Percentiles rank a stretch among this genome's conserved stretches.
Conservation (phyloP, 1,284 basidiomycete species). For the Xerocomus minutiporus region DNA sequence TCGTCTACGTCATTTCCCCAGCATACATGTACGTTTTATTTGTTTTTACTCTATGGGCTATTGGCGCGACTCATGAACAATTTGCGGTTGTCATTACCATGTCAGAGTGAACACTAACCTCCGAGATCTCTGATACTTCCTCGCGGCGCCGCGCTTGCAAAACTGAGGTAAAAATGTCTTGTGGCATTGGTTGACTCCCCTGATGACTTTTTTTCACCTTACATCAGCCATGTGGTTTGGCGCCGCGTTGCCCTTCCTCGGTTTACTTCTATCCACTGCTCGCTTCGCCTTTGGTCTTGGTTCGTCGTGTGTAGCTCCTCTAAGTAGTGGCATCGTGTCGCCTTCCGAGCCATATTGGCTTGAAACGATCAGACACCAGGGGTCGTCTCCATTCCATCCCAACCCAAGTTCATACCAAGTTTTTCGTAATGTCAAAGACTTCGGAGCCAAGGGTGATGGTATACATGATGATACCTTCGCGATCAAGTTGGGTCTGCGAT, state of each 20-base stretch:
- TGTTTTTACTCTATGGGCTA: no score
- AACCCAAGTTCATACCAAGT: conserved; percentile 58
- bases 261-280: background rate
- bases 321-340: conserved; percentile 16
- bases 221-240: background rate
- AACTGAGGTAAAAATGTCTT: background rate
- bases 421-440: conserved; percentile 41
- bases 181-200: background rate
- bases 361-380: conserved; percentile 47
- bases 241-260: background rate
- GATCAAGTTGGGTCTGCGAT: conserved; percentile 19
- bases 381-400: conserved; percentile 55
- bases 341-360: conserved; percentile 58
- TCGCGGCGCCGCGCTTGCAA: background rate
- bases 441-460: conserved; percentile 30
- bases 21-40: no score
- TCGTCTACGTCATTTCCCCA: no score
- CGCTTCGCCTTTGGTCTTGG: conserved; percentile 17
- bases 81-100: background rate
- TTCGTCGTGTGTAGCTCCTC: conserved; percentile 20
- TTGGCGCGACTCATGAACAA: background rate
- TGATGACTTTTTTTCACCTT: background rate
- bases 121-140: background rate
- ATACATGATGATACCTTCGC: conserved; percentile 30
- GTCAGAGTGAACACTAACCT: background rate